Evolutionary conservation across 495 filamentous ascomycete genomes (phyloP).

Genomic region (Symbiotaphrina buchneri): DNA sequence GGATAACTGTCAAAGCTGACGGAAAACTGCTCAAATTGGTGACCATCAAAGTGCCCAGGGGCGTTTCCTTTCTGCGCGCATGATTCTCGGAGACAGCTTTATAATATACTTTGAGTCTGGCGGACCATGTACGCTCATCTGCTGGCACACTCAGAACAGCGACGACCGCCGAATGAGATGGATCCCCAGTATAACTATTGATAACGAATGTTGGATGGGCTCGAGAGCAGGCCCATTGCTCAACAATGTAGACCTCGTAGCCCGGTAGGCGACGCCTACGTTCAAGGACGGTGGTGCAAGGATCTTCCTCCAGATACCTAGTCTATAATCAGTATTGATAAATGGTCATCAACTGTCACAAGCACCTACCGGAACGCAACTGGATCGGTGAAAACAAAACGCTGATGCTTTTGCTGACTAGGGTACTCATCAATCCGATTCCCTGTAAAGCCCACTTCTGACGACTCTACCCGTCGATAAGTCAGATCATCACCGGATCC

Average conservation of each 20-base stretch:
- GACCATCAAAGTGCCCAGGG: constrained; percentile 69
- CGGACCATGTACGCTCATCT: constrained; percentile 64
- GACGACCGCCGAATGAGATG: constrained; percentile 49
- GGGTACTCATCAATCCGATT: background rate
- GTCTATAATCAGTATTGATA: background rate
- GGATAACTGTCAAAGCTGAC: constrained; percentile 68
- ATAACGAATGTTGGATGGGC: constrained; percentile 80
- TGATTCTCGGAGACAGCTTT: constrained; percentile 64
- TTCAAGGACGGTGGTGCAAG: constrained; percentile 50
- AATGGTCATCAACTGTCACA: too few relatives aligned
- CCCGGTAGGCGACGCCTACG: constrained; percentile 46
- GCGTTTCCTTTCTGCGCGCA: constrained; percentile 62
- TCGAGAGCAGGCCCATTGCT: constrained; percentile 94
- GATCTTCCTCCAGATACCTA: constrained; percentile 76
- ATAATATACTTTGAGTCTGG: constrained; percentile 60
- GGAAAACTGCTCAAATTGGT: constrained; percentile 85
- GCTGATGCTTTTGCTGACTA: constrained; percentile 9
- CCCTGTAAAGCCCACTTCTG: too few relatives aligned
- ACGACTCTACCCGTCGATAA: too few relatives aligned
- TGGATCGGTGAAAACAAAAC: constrained; percentile 19
- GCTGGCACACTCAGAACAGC: constrained; percentile 69
- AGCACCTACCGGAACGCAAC: constrained; percentile 14
- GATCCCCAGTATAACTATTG: constrained; percentile 79
- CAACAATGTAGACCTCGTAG: constrained; percentile 86
- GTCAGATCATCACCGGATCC: too few relatives aligned